These are phyloP conservation scores for Aschersonia sp. DNA, from an alignment of 2,329 filamentous ascomycete genomes.

Conservation along the genomic window DNA sequence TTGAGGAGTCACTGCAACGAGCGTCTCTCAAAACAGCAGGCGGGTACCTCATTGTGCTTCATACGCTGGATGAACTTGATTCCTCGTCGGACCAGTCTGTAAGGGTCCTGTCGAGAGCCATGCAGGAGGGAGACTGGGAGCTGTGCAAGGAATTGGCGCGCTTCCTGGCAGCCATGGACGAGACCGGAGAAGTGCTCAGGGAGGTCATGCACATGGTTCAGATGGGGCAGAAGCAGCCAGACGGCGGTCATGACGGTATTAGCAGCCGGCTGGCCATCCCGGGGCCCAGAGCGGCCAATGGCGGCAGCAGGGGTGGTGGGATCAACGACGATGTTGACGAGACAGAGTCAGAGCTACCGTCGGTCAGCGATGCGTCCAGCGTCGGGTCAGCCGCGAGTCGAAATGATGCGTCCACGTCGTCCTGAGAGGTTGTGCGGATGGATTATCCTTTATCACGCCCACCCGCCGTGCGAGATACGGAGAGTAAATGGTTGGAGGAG, in stretches of 20 bases:
- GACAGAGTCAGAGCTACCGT: slow-evolving; percentile 20
- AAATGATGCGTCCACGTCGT: slow-evolving; percentile 3
- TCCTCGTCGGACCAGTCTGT: slow-evolving; percentile 65
- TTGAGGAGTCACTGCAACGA: slow-evolving; percentile 77
- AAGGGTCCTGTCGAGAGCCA: slow-evolving; percentile 65
- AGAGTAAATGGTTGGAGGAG: too few species aligned
- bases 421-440: neutral
- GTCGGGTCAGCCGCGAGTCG: slow-evolving; percentile 19
- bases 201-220: slow-evolving; percentile 54
- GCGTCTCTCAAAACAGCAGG: slow-evolving; percentile 88
- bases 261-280: slow-evolving; percentile 19
- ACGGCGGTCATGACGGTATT: slow-evolving; percentile 9
- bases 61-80: slow-evolving; percentile 60
- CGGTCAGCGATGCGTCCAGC: slow-evolving; percentile 21
- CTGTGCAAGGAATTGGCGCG: slow-evolving; percentile 86
- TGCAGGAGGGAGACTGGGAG: slow-evolving; percentile 81
- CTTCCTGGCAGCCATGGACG: slow-evolving; percentile 89
- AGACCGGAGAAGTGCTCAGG: slow-evolving; percentile 64
- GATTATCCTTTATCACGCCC: too few species aligned
- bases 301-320: slow-evolving; percentile 14
- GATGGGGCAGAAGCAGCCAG: slow-evolving; percentile 16
- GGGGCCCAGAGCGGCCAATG: slow-evolving; percentile 13
- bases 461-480: too few species aligned
- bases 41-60: slow-evolving; percentile 87
- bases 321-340: slow-evolving; percentile 13